A percentile compares a stretch with the other conserved stretches of the same genome.
These are phyloP conservation scores for Olyra latifolia DNA, from an alignment of 176 grass and related monocot species.

Conservation along the genomic window DNA sequence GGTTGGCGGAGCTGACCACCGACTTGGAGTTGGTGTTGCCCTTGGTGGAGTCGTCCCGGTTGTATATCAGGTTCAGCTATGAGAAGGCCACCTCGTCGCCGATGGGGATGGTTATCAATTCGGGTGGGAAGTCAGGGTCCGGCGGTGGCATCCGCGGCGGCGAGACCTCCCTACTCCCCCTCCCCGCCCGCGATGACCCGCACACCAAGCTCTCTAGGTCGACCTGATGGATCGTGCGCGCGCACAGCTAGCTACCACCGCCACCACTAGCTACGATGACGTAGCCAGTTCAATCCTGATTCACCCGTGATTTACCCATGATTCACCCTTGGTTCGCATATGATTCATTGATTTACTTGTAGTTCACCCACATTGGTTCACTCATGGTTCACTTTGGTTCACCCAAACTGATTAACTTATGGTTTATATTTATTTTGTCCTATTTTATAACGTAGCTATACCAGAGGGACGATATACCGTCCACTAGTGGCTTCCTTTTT, in stretches of 20 bases:
- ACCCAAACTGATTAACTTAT: too few species aligned
- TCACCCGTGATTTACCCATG: too few species aligned
- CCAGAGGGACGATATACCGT: too few species aligned
- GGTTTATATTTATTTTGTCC: too few species aligned
- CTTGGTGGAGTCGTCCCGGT: slow-evolving; percentile 94
- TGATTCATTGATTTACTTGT: too few species aligned
- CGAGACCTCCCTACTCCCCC: slow-evolving; percentile 30
- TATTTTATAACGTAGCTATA: too few species aligned
- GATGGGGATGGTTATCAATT: slow-evolving; percentile 71
- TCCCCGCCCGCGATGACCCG: slow-evolving; percentile 50
- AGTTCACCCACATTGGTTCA: too few species aligned
- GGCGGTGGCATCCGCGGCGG: slow-evolving; percentile 22
- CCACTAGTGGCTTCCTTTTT: too few species aligned
- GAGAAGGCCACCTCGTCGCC: slow-evolving; percentile 64
- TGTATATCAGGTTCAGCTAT: slow-evolving; percentile 78
- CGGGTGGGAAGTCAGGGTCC: slow-evolving; percentile 76
- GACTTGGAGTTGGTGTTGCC: slow-evolving; percentile 93
- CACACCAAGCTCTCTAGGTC: slow-evolving; percentile 57
- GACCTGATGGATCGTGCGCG: slow-evolving; percentile 47
- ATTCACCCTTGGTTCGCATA: too few species aligned
- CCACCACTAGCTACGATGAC: too few species aligned
- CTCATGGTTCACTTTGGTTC: too few species aligned
- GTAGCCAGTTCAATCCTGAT: too few species aligned
- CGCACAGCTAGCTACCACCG: background rate
- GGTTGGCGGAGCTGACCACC: slow-evolving; percentile 36